A percentile compares a stretch with the other conserved stretches of the same genome.
Conservation (phyloP, 2,329 filamentous ascomycete genomes). For the Ploettnerulaceae sp. region DNA sequence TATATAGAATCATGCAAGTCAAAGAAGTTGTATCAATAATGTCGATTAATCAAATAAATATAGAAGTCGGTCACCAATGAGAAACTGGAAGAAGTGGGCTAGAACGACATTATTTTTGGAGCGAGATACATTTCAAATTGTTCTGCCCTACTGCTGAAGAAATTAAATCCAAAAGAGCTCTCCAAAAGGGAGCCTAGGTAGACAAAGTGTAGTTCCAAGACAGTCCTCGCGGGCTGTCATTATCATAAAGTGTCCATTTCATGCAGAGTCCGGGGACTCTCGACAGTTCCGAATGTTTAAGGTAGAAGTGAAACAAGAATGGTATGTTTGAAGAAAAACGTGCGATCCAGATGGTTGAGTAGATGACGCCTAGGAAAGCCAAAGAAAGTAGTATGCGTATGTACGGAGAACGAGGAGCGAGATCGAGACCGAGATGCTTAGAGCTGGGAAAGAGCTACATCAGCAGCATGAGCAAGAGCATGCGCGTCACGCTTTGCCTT, state of each 20-base stretch:
- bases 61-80: not conserved
- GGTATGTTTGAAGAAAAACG: not conserved
- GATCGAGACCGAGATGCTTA: slow-evolving; percentile 1
- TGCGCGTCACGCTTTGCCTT: slow-evolving; percentile 17
- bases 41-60: not conserved
- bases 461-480: slow-evolving; percentile 17
- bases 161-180: slow-evolving; percentile 5
- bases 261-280: too few relatives aligned
- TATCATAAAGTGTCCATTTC: not conserved
- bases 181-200: slow-evolving; percentile 5
- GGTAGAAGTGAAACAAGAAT: not conserved
- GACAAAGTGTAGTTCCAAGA: slow-evolving; percentile 8
- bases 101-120: not conserved
- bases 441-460: slow-evolving; percentile 12
- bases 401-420: too few relatives aligned
- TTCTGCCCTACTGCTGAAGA: not conserved
- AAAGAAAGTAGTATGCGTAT: too few relatives aligned
- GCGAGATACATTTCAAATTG: not conserved
- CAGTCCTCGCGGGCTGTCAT: not conserved
- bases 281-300: too few relatives aligned
- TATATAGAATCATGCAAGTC: too few relatives aligned
- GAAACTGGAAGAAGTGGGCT: not conserved
- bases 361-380: not conserved
- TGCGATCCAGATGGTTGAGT: not conserved
- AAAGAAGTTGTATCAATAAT: too few relatives aligned